These are phyloP conservation scores for Dittrichia graveolens DNA, from an alignment of 129 eudicot species.

Conservation along the genomic window DNA sequence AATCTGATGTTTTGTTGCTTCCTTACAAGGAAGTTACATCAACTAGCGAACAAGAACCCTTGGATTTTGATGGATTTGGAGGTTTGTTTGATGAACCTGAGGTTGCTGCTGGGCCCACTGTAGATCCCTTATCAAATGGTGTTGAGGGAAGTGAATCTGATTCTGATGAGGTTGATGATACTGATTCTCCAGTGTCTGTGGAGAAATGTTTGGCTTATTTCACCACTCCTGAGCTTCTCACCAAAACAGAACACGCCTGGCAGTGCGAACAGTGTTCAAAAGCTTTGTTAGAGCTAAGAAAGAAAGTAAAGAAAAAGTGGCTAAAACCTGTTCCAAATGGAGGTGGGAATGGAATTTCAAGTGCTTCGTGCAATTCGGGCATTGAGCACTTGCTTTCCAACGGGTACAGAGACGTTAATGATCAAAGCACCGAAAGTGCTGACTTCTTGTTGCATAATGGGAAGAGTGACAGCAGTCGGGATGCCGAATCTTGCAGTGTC, in stretches of 20 bases:
- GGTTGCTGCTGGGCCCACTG: slow-evolving; percentile 33
- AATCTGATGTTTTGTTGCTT: slow-evolving; percentile 54
- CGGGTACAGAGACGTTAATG: slow-evolving; percentile 17
- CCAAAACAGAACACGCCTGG: slow-evolving; percentile 89
- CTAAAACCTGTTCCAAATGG: slow-evolving; percentile 28
- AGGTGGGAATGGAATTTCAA: slow-evolving; percentile 30
- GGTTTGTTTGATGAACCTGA: slow-evolving; percentile 80
- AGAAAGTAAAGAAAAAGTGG: slow-evolving; percentile 33
- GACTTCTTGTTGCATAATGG: slow-evolving; percentile 32
- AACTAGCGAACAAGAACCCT: slow-evolving; percentile 38
- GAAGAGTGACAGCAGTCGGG: slow-evolving; percentile 30
- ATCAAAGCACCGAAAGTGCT: slow-evolving; percentile 32
- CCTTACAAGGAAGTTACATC: slow-evolving; percentile 53
- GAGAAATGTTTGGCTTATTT: slow-evolving; percentile 82
- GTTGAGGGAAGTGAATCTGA: slow-evolving; percentile 66
- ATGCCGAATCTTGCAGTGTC: slow-evolving; percentile 29
- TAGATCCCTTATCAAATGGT: slow-evolving; percentile 40
- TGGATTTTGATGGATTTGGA: slow-evolving; percentile 78
- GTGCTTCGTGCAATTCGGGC: slow-evolving; percentile 25
- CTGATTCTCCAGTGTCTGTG: slow-evolving; percentile 76
- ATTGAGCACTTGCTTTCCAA: slow-evolving; percentile 18
- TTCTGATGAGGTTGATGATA: slow-evolving; percentile 82
- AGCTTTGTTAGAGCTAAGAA: slow-evolving; percentile 42
- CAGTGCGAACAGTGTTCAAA: slow-evolving; percentile 88
- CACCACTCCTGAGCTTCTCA: slow-evolving; percentile 76